phyloP scores from a whole-genome alignment of 805 yeast genomes.

The Ogataea polymorpha region DNA sequence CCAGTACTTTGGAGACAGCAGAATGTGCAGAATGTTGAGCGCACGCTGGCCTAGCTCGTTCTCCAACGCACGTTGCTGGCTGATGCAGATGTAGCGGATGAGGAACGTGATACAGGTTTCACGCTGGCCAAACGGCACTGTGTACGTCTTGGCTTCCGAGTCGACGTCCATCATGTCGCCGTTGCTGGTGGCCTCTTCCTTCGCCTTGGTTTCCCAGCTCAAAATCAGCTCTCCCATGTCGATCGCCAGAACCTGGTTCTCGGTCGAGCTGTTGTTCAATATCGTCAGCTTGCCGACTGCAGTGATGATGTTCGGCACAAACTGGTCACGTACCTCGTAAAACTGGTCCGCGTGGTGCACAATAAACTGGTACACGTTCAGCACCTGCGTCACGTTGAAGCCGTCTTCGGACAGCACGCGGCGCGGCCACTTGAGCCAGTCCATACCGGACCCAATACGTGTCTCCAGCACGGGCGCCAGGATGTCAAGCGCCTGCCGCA shows the following conservation, averaged over 20 bases:
- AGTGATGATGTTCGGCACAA: slow-evolving; percentile 81
- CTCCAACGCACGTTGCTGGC: slow-evolving; percentile 81
- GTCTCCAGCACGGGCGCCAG: slow-evolving; percentile 83
- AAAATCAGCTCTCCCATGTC: slow-evolving; percentile 84
- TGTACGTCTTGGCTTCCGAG: slow-evolving; percentile 34
- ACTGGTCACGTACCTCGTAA: slow-evolving; percentile 82
- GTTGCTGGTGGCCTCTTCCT: slow-evolving; percentile 20
- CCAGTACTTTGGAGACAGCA: slow-evolving; percentile 77
- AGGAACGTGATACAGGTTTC: slow-evolving; percentile 90
- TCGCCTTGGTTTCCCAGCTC: slow-evolving; percentile 73
- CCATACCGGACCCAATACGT: slow-evolving; percentile 57
- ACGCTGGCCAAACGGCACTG: slow-evolving; percentile 72
- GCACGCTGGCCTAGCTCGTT: slow-evolving; percentile 80
- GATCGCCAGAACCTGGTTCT: slow-evolving; percentile 81
- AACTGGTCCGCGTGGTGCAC: slow-evolving; percentile 83
- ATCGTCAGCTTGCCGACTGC: slow-evolving; percentile 90
- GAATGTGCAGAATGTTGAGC: slow-evolving; percentile 67
- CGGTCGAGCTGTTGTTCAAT: slow-evolving; percentile 70
- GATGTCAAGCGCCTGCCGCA: slow-evolving; percentile 81
- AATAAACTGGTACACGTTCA: slow-evolving; percentile 84
- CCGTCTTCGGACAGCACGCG: slow-evolving; percentile 89
- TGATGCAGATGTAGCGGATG: slow-evolving; percentile 82
- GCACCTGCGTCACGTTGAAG: slow-evolving; percentile 78
- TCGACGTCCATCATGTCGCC: slow-evolving; percentile 23
- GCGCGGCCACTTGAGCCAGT: slow-evolving; percentile 94